Evolutionary conservation across 2,329 filamentous ascomycete genomes (phyloP).

Genomic region (Exophiala xenobiotica): DNA sequence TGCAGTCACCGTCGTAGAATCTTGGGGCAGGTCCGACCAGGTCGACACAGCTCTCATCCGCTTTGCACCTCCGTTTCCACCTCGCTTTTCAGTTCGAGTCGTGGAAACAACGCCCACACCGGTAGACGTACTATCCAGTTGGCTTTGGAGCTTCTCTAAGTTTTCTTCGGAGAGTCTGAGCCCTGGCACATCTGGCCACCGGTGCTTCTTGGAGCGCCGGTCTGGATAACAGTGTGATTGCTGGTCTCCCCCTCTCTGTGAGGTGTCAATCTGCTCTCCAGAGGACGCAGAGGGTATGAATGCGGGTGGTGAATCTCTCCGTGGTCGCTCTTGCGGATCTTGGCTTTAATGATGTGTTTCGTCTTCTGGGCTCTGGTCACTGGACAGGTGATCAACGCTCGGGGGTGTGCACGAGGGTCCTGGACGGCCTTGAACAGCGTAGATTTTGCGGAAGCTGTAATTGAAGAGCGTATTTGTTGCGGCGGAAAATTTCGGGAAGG

Average conservation of each 20-base stretch:
- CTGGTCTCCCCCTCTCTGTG: neutral
- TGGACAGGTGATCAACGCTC: neutral
- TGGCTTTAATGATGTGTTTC: constrained; percentile 2
- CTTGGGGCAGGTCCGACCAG: neutral
- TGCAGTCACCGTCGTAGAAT: neutral
- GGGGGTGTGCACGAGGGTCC: neutral
- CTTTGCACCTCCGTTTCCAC: neutral
- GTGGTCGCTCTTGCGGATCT: neutral
- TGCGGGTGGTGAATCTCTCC: neutral
- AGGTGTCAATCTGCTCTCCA: neutral
- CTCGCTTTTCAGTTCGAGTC: neutral
- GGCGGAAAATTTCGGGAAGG: neutral
- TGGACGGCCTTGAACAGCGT: neutral
- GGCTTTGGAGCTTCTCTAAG: neutral
- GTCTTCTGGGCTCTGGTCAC: constrained; percentile 4
- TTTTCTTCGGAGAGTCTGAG: neutral
- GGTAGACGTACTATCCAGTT: neutral
- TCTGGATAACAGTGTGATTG: neutral
- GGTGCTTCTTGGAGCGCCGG: neutral
- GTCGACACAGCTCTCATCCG: neutral
- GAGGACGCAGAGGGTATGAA: neutral
- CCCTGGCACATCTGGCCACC: no score
- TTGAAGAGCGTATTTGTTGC: neutral
- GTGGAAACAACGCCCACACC: neutral
- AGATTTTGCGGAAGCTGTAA: neutral